Base-by-base conservation (phyloP, 306 rosid species). In the Cucurbita argyrosperma region DNA sequence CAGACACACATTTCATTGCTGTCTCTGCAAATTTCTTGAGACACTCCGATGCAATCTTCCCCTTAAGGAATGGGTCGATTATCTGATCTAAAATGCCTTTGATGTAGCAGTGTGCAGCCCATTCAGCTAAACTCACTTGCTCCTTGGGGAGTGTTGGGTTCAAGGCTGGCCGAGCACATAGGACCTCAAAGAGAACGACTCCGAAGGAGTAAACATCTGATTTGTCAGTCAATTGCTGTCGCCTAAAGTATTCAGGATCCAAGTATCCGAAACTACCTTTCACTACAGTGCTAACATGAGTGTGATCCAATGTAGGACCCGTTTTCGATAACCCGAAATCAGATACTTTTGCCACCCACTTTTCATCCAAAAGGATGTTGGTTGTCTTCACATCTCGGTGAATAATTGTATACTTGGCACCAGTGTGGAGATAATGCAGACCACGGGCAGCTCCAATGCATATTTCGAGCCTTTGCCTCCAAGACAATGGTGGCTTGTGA, bases 401-500 rank as follows among this genome's bases (percentile, higher is more conserved):
- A 78, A 95, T 95, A 73, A 95, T 95, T 0, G 99, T 95, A 85
- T 95, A 85, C 83, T 95, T 94, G 18, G 99, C 99, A 13, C 99
- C 99, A 1, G 99, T 94, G 75, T 94, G 99, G 15, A 94, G 96
- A 85, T 94, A 94, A 77, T 94, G 99, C 59, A 94, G 76, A 80
- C 99, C 99, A 23, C 99, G 92, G 69, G 99, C 99, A 76, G 99
- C 91, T 63, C 99, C 99, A 9, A 94, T 88, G 87, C 97, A 91
- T 67, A 94, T 94, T 88, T 94, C 99, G 46, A 94, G 99, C 88
- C 99, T 91, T 83, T 94, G 99, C 84, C 88, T 94, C 99, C 99
- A 94, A n/a, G 99, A 90, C 52, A 91, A 78, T 8, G 99, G 97
- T 40, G 99, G 96, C 77, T 89, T 94, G 74, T 91, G 97, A 61